Conservation (phyloP, 352 stramenopile species). For the Globisporangium orthogonon region DNA sequence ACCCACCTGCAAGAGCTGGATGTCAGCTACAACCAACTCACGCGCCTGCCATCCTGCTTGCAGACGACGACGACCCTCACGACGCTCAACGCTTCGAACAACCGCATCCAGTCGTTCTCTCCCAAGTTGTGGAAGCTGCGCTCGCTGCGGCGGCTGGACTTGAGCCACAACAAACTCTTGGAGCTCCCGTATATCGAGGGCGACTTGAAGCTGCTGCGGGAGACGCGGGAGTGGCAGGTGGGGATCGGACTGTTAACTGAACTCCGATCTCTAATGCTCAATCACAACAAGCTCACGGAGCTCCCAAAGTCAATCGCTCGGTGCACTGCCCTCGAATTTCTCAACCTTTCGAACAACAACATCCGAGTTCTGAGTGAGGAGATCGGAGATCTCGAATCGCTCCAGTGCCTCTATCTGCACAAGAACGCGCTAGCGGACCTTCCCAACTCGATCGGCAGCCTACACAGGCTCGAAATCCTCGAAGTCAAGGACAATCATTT, state of each 20-base stretch:
- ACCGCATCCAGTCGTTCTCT: slow-evolving; percentile 53
- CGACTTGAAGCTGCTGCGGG: slow-evolving; percentile 58
- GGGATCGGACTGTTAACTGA: slow-evolving; percentile 38
- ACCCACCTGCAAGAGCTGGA: slow-evolving; percentile 44
- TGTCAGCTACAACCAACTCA: slow-evolving; percentile 52
- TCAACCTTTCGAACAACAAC: slow-evolving; percentile 52
- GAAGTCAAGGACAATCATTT: slow-evolving; percentile 37
- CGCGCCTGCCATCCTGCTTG: slow-evolving; percentile 50
- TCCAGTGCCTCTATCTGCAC: slow-evolving; percentile 30
- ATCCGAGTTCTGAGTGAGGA: slow-evolving; percentile 31
- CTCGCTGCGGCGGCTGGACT: slow-evolving; percentile 32
- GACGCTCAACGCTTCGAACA: slow-evolving; percentile 42
- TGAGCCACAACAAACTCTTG: slow-evolving; percentile 45
- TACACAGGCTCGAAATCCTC: slow-evolving; percentile 32
- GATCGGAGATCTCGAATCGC: slow-evolving; percentile 26
- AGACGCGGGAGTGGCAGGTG: slow-evolving; percentile 71
- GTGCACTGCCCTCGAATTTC: slow-evolving; percentile 26
- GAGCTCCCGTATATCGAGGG: slow-evolving; percentile 61
- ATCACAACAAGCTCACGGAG: slow-evolving; percentile 41
- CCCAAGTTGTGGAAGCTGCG: slow-evolving; percentile 62
- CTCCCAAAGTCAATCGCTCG: slow-evolving; percentile 46
- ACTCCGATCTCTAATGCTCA: slow-evolving; percentile 38
- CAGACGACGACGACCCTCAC: slow-evolving; percentile 50
- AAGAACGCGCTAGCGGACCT: slow-evolving; percentile 37
- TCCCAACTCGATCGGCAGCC: slow-evolving; percentile 29